These are phyloP conservation scores for Trichoderma reesei DNA, from an alignment of 495 filamentous ascomycete genomes.

Conservation along the genomic window DNA sequence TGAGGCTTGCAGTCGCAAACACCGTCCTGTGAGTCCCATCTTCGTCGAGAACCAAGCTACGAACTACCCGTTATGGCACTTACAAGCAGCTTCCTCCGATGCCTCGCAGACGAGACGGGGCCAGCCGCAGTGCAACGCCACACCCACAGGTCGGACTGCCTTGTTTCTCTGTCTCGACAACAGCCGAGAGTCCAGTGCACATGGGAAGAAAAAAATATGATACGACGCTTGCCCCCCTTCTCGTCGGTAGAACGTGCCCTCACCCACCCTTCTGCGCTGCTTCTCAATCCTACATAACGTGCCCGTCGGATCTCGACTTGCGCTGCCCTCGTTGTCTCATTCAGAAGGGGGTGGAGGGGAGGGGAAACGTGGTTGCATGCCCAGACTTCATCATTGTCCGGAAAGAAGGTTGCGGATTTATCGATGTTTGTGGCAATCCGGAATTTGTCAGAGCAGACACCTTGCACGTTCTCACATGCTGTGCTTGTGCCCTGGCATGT, in stretches of 20 bases:
- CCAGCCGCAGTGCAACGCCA: not conserved
- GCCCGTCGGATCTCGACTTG: not conserved
- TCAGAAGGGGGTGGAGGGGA: not conserved
- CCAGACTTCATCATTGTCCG: not conserved
- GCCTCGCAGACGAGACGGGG: not conserved
- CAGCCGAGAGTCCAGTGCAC: not conserved
- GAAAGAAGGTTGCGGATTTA: not conserved
- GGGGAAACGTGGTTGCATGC: not conserved
- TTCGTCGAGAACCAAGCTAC: not conserved
- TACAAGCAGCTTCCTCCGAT: not conserved
- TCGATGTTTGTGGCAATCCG: not conserved
- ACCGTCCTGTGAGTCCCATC: not conserved
- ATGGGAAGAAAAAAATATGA: not conserved
- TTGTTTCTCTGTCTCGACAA: not conserved
- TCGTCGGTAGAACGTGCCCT: not conserved
- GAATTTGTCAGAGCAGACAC: no score
- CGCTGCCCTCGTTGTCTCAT: conserved; percentile 3
- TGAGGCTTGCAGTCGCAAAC: not conserved
- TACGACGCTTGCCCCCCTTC: not conserved
- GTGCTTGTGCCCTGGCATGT: not conserved
- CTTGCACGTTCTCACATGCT: not conserved
- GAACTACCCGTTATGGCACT: not conserved
- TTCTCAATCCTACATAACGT: not conserved
- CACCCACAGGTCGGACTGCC: conserved; percentile 6
- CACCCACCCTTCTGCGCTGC: not conserved